Conservation (phyloP, 225 moss, liverwort and hornwort genomes). For the Thuidium tamariscinum region DNA sequence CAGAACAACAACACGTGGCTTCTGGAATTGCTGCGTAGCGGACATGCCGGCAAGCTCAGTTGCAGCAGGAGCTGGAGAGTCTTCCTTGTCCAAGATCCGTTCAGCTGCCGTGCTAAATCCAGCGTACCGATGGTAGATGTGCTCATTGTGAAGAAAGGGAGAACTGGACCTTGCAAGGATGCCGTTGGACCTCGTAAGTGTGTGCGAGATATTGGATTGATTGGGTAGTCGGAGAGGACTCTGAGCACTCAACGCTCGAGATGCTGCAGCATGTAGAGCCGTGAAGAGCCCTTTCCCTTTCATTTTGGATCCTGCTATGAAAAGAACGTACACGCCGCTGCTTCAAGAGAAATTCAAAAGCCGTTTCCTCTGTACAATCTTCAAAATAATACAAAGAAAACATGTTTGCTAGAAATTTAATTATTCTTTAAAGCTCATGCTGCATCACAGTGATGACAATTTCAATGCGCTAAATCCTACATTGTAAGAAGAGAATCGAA, state of each 20-base stretch:
- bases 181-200: not conserved
- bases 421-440: not conserved
- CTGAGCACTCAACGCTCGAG: conserved; percentile 7
- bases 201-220: not conserved
- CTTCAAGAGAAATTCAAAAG: not conserved
- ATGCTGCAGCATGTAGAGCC: conserved; percentile 5
- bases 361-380: not conserved
- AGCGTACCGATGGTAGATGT: not conserved
- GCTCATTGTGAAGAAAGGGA: not conserved
- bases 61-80: not conserved
- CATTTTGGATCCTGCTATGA: conserved; percentile 5
- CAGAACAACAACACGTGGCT: conserved; percentile 71
- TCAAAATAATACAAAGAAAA: not conserved
- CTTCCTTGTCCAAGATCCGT: conserved; percentile 16
- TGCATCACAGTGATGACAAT: not conserved
- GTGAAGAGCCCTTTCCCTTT: conserved; percentile 10
- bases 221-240: not conserved
- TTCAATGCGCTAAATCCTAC: not conserved
- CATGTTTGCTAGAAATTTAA: not conserved
- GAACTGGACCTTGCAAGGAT: not conserved
- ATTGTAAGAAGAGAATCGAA: not conserved
- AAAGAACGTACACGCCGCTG: not conserved
- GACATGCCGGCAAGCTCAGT: not conserved
- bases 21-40: conserved; percentile 40
- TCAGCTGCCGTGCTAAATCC: conserved; percentile 15